These are phyloP conservation scores for Ganoderma lucidum DNA, from an alignment of 1,284 basidiomycete species.

Conservation along the genomic window DNA sequence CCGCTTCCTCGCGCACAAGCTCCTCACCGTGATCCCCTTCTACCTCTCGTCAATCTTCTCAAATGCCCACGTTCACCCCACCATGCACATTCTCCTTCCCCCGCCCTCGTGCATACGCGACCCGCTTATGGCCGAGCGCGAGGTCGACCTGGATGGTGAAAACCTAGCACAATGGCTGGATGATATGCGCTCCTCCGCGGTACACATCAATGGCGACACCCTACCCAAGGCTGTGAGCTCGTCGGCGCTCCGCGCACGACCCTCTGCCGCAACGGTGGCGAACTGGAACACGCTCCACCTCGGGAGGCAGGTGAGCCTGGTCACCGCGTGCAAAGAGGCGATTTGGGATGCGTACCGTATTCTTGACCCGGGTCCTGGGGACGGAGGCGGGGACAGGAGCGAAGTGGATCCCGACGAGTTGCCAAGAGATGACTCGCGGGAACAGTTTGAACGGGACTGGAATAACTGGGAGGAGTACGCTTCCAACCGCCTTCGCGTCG, in stretches of 20 bases:
- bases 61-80: slow-evolving; percentile 58
- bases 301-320: slow-evolving; percentile 59
- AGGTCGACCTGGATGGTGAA: slow-evolving; percentile 12
- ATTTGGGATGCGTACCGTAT: slow-evolving; percentile 69
- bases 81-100: slow-evolving; percentile 64
- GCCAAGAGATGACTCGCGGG: slow-evolving; percentile 49
- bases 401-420: slow-evolving; percentile 9
- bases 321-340: slow-evolving; percentile 71
- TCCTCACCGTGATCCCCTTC: slow-evolving; percentile 70
- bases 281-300: slow-evolving; percentile 69
- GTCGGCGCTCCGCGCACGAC: slow-evolving; percentile 20
- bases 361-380: slow-evolving; percentile 44
- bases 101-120: slow-evolving; percentile 48
- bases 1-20: slow-evolving; percentile 62
- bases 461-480: slow-evolving; percentile 72
- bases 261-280: slow-evolving; percentile 39
- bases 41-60: slow-evolving; percentile 69
- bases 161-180: slow-evolving; percentile 24
- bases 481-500: background rate
- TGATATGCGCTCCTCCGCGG: slow-evolving; percentile 26
- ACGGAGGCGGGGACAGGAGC: slow-evolving; percentile 15
- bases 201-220: slow-evolving; percentile 19
- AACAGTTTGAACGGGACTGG: slow-evolving; percentile 74
- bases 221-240: slow-evolving; percentile 16
- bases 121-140: slow-evolving; percentile 7